Evolutionary conservation across 2,329 filamentous ascomycete genomes (phyloP).

Genomic region (Colletotrichum limetticola): DNA sequence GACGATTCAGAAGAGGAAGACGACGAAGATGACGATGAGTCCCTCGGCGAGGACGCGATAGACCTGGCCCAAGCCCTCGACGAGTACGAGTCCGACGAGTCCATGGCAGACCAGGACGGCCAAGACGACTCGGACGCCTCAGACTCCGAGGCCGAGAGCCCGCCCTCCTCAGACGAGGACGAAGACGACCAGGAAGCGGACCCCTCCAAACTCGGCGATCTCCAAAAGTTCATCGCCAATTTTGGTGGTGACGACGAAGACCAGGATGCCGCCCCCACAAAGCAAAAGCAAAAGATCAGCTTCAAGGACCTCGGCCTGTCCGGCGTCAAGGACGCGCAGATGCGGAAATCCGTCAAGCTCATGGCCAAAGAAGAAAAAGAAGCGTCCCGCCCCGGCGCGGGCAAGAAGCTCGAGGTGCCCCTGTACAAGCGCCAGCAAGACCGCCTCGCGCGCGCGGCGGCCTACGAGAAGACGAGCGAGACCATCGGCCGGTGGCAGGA

Average conservation of each 20-base stretch:
- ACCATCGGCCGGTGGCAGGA: constrained; percentile 92
- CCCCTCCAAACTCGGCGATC: constrained; percentile 69
- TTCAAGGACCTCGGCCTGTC: constrained; percentile 79
- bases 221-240: constrained; percentile 76
- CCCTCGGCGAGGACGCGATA: constrained; percentile 68
- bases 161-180: constrained; percentile 58
- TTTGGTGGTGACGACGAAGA: constrained; percentile 72
- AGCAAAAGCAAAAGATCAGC: constrained; percentile 69
- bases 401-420: constrained; percentile 82
- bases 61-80: constrained; percentile 68
- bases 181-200: constrained; percentile 59
- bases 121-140: constrained; percentile 51
- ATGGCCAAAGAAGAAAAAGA: constrained; percentile 72
- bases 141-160: constrained; percentile 57
- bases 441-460: constrained; percentile 81
- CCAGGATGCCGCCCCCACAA: constrained; percentile 41
- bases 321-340: constrained; percentile 76
- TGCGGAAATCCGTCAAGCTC: constrained; percentile 83
- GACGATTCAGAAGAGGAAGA: constrained; percentile 69
- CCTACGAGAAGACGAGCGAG: constrained; percentile 91
- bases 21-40: constrained; percentile 66
- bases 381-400: constrained; percentile 50
- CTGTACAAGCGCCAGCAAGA: constrained; percentile 89
- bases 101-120: constrained; percentile 52
- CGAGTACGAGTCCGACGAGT: constrained; percentile 60